Conservation (phyloP, 2,329 filamentous ascomycete species). For the Aureobasidium sp. region DNA sequence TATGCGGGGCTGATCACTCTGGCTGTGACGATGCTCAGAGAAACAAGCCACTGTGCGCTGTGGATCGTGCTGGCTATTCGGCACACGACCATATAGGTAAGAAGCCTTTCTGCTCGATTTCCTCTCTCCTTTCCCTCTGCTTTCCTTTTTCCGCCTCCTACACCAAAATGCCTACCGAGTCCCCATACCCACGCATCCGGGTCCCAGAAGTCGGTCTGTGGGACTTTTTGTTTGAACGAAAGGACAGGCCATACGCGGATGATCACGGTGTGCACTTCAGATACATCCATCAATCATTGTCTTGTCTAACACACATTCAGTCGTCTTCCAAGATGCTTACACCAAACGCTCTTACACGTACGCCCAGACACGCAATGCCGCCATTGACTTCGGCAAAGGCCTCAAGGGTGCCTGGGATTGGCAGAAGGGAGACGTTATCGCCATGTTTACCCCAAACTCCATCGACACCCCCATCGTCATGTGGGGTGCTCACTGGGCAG, state of each 20-base stretch:
- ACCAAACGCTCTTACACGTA: slow-evolving; percentile 64
- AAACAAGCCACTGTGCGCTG: background rate
- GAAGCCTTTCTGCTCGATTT: background rate
- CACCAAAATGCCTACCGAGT: slow-evolving; percentile 59
- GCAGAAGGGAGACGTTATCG: slow-evolving; percentile 75
- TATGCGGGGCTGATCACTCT: slow-evolving; percentile 1
- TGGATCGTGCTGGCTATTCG: background rate
- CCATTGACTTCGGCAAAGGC: slow-evolving; percentile 71
- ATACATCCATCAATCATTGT: background rate
- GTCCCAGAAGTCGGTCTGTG: slow-evolving; percentile 73
- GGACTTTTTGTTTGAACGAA: slow-evolving; percentile 66
- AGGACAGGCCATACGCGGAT: slow-evolving; percentile 57
- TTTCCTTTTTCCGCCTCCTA: background rate
- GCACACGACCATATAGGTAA: background rate
- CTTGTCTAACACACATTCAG: slow-evolving; percentile 37
- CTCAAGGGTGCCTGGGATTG: slow-evolving; percentile 67
- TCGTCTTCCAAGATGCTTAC: slow-evolving; percentile 68
- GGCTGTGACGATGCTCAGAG: background rate
- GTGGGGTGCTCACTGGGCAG: slow-evolving; percentile 76
- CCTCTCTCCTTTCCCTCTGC: background rate
- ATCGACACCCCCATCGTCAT: slow-evolving; percentile 73
- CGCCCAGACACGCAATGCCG: slow-evolving; percentile 54
- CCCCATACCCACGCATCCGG: slow-evolving; percentile 54
- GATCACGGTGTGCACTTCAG: slow-evolving; percentile 52
- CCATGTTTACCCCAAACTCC: slow-evolving; percentile 74